Conservation (phyloP, 225 moss, liverwort and hornwort species). For the Pleurozium schreberi region DNA sequence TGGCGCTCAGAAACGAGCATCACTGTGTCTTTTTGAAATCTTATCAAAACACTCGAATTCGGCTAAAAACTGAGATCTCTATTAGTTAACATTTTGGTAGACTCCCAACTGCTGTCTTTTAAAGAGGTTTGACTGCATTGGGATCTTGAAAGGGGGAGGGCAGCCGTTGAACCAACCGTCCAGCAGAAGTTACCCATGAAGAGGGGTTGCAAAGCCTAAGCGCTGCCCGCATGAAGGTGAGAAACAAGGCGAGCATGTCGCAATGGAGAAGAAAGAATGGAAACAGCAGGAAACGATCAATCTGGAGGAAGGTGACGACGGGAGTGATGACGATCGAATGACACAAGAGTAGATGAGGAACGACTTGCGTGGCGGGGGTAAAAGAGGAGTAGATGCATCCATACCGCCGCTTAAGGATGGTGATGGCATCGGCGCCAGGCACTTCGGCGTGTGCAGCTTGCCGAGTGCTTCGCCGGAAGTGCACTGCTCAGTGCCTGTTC, state of each 20-base stretch:
- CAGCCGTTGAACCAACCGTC: constrained; percentile 63
- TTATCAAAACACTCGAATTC: not conserved
- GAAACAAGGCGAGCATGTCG: constrained; percentile 17
- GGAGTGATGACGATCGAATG: constrained; percentile 7
- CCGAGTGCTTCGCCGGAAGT: constrained; percentile 94
- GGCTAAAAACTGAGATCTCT: constrained; percentile 4
- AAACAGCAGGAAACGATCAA: constrained; percentile 20
- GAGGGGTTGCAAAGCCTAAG: constrained; percentile 7
- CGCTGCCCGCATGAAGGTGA: constrained; percentile 30
- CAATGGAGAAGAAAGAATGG: constrained; percentile 29
- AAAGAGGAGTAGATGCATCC: constrained; percentile 73
- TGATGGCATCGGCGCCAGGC: constrained; percentile 85
- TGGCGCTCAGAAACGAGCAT: not conserved
- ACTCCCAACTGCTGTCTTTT: constrained; percentile 23
- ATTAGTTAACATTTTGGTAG: constrained; percentile 1
- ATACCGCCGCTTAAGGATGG: constrained; percentile 86
- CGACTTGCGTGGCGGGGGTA: not conserved
- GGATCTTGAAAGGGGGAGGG: constrained; percentile 47
- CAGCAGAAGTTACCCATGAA: constrained; percentile 34
- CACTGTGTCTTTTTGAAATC: not conserved
- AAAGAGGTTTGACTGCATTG: constrained; percentile 28
- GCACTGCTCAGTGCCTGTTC: constrained; percentile 90
- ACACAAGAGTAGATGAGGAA: constrained; percentile 19
- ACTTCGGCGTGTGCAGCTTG: constrained; percentile 98
- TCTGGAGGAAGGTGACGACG: constrained; percentile 7